Evolutionary conservation across 2,329 filamentous ascomycete genomes (phyloP).

Genomic region (Hortaea sp.): DNA sequence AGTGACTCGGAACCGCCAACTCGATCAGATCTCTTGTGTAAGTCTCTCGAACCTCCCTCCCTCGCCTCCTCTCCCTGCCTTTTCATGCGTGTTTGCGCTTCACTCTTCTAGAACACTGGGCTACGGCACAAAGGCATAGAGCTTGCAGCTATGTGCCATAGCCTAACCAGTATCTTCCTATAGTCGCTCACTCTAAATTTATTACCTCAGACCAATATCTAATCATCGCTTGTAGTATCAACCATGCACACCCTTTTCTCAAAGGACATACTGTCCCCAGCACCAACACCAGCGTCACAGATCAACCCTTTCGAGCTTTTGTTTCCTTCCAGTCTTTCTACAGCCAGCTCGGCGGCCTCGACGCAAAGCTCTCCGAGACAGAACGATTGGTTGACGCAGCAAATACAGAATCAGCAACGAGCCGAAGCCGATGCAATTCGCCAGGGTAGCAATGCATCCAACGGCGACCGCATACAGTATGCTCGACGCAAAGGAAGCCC

Average conservation of each 20-base stretch:
- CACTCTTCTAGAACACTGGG: no score
- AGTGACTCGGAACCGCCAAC: no score
- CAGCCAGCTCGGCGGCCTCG: slow-evolving; percentile 14
- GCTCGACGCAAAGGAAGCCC: slow-evolving; percentile 38
- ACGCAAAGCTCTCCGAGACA: slow-evolving; percentile 17
- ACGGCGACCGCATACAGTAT: slow-evolving; percentile 3
- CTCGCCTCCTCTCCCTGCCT: no score
- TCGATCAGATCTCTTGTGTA: slow-evolving; percentile 1
- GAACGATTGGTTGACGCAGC: slow-evolving; percentile 22
- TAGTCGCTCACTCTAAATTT: no score
- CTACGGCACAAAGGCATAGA: no score
- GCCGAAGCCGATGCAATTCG: slow-evolving; percentile 8
- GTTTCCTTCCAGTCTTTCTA: slow-evolving; percentile 14
- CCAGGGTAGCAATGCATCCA: not conserved
- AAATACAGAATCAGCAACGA: slow-evolving; percentile 17
- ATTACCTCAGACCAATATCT: no score
- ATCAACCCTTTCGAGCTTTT: slow-evolving; percentile 22
- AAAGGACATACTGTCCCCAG: slow-evolving; percentile 22
- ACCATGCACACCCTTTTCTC: slow-evolving; percentile 25
- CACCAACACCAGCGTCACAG: slow-evolving; percentile 15
- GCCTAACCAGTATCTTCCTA: no score
- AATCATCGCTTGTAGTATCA: not conserved
- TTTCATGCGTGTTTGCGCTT: no score
- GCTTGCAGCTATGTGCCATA: no score
- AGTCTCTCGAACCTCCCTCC: slow-evolving; percentile 3